phyloP scores from a whole-genome alignment of 306 rosid genomes.

The Prunus persica region DNA sequence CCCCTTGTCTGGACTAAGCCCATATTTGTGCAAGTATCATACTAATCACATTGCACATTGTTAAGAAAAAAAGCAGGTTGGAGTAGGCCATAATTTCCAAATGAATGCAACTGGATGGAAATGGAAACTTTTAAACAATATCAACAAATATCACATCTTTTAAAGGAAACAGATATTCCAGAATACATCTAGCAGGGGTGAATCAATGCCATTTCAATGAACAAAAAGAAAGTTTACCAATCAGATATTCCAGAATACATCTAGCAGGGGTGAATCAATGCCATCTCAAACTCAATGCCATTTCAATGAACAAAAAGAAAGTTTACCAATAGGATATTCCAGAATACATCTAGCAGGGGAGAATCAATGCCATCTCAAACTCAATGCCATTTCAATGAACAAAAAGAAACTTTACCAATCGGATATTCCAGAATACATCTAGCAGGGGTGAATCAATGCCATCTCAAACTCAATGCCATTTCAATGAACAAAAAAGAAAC shows the following conservation, averaged over 20 bases:
- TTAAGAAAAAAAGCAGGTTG: constrained; percentile 51
- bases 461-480: too few species aligned
- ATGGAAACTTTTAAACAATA: constrained; percentile 55
- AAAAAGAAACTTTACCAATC: neutral
- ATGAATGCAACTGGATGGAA: constrained; percentile 90
- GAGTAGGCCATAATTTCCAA: constrained; percentile 81
- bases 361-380: neutral
- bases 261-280: neutral
- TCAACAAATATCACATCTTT: too few species aligned
- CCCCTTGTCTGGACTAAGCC: neutral
- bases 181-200: too few species aligned
- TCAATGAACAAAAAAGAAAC: too few species aligned
- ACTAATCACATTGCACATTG: constrained; percentile 2
- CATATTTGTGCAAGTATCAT: neutral
- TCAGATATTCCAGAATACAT: neutral
- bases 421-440: neutral
- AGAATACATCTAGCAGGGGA: neutral
- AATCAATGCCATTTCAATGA: too few species aligned
- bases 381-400: neutral
- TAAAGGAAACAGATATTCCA: neutral
- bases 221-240: too few species aligned
- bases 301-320: neutral
- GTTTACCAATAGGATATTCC: neutral
- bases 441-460: too few species aligned
- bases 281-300: neutral